Conservation (phyloP, 2,329 filamentous ascomycete genomes). For the Metarhizium rileyi region DNA sequence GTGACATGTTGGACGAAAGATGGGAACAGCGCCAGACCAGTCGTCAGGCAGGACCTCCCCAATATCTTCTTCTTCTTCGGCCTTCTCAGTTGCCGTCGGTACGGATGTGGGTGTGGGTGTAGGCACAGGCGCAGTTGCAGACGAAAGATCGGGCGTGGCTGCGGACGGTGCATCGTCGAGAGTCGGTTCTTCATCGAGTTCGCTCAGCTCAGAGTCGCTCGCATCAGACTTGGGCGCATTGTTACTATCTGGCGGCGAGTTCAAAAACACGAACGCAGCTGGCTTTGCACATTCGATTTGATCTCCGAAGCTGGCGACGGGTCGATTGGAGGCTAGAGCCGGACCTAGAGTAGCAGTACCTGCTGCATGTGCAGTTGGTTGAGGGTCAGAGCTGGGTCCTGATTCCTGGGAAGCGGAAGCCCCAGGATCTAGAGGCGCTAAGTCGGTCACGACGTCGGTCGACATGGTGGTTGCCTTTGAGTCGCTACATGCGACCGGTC, state of each 20-base stretch:
- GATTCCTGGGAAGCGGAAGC: slow-evolving; percentile 3
- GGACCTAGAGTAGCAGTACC: slow-evolving; percentile 7
- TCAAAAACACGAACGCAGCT: slow-evolving; percentile 36
- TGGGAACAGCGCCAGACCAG: slow-evolving; percentile 83
- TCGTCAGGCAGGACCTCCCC: slow-evolving; percentile 77
- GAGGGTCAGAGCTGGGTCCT: slow-evolving; percentile 18
- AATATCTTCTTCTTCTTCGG: slow-evolving; percentile 48
- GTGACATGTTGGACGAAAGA: slow-evolving; percentile 91
- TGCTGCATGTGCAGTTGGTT: slow-evolving; percentile 4
- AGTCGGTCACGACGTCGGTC: slow-evolving; percentile 43
- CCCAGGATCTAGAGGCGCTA: slow-evolving; percentile 23
- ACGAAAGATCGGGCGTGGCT: not conserved
- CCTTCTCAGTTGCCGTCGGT: slow-evolving; percentile 14
- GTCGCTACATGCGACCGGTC: slow-evolving; percentile 26
- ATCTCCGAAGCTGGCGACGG: slow-evolving; percentile 17
- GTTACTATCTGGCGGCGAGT: slow-evolving; percentile 57
- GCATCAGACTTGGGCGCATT: slow-evolving; percentile 47
- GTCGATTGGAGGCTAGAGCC: slow-evolving; percentile 14
- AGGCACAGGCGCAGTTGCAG: slow-evolving; percentile 15
- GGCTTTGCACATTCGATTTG: slow-evolving; percentile 26
- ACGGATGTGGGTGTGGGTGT: slow-evolving; percentile 13
- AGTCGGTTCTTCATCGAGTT: slow-evolving; percentile 47
- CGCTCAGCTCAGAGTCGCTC: slow-evolving; percentile 57
- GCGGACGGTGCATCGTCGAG: slow-evolving; percentile 22
- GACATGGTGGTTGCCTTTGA: slow-evolving; percentile 38